Evolutionary conservation across 257 asterid species (phyloP), one percentile per base, ranked within the genome.

Genomic region (Osmanthus fragrans): DNA sequence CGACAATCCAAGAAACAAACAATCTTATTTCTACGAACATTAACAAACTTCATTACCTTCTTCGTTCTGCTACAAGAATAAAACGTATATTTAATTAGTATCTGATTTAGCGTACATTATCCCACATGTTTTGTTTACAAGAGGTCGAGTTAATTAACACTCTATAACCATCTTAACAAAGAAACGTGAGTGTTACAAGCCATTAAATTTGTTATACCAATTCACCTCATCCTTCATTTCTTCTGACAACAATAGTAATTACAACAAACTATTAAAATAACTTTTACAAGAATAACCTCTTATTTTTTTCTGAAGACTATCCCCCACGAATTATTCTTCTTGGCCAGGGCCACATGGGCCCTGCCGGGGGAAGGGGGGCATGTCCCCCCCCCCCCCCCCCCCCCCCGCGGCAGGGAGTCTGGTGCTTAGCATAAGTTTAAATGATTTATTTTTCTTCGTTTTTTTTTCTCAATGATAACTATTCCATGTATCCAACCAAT

Each of bases 1-100:
- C 67, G 25, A 68, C 39, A 79, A 56, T 63, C 40, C 60, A 45
- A 30, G 72, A 75, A 73, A 67, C 65, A 68, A 58, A 68, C 54
- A 30, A 36, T n/a, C 16, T 27, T 40, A 54, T 74, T 69, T 73
- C 19, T 16, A 29, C 29, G 18, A 25, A 63, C 21, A 58, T 58
- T 45, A 36, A 45, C 40, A 67, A 66, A 51, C 63, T 56, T 37
- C 19, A 40, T n/a, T 49, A 54, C 25, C 1, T 4, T 34, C 42
- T 66, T 2, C 10, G 25, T 39, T 68, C 27, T 23, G 2, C 10
- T 68, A 66, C 33, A 76, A n/a, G 30, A 34, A 64, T 4, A 70
- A 7, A 19, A 4, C 54, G 25, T 56, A 63, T 49, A 69, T 68
- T 9, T 30, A 54, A 63, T 32, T 42, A 73, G 45, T 27, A 66